Evolutionary conservation across 2,329 filamentous ascomycete species (phyloP), one percentile per base, ranked within the genome.

Genomic region (Stachybotrys chartarum): DNA sequence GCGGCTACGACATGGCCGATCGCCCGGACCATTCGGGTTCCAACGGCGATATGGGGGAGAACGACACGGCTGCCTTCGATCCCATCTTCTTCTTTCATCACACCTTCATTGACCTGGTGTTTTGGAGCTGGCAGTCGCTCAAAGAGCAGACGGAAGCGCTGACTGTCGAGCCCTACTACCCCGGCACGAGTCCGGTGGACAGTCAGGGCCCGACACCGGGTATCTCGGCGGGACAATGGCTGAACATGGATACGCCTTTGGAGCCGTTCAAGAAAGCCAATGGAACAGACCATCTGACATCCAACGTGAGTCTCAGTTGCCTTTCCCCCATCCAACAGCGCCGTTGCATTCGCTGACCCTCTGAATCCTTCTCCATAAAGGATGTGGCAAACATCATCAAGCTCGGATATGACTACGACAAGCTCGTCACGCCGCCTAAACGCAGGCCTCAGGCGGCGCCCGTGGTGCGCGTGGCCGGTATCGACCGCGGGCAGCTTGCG

Each of bases 71-170:
- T 6, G 58, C 55, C 6, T 69, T 70, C 44, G 68, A 70, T 50
- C 66, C 65, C n/a, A 61, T 68, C 53, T 69, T 69, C 53, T 69
- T 57, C 59, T 64, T 69, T 55, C 67, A 69, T 50, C 67, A 69
- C 55, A 60, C 56, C 56, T 69, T 66, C 53, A 57, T 69, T 50
- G 66, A 69, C 58, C 55, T 57, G 39, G 53, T 63, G 7, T 68
- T 69, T 54, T 68, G 66, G 66, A 50, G 49, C 6, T 69, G 68
- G 68, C 68, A 70, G 59, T 39, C 56, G 16, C 53, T 54, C 5
- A 44, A 66, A 44, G 30, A n/a, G 10, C 7, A 49, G n/a, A 54
- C 50, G 3, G 42, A 55, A 2, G 7, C 17, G 6, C 52, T 57
- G 12, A 56, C 54, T 7, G 55, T 61, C 31, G 32, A 35, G 3